Evolutionary conservation across 306 rosid species (phyloP).

Genomic region (Medicago ruthenica): DNA sequence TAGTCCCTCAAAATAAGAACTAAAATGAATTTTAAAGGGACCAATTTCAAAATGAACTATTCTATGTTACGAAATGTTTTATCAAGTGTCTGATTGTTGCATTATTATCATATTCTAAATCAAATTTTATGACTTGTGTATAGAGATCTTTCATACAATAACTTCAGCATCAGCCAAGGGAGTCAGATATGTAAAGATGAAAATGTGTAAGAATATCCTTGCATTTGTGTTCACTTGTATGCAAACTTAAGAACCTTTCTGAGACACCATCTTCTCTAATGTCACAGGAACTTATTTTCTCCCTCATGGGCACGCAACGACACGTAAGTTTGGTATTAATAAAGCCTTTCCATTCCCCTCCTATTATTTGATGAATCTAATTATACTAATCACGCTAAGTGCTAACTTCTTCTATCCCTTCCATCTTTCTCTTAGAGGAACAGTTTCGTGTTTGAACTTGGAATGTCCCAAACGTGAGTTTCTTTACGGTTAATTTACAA

Average conservation of each 20-base stretch:
- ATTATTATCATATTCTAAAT: constrained; percentile 30
- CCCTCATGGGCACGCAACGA: constrained; percentile 35
- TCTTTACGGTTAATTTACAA: not conserved
- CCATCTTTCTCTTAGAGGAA: constrained; percentile 45
- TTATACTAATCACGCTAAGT: constrained; percentile 34
- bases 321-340: constrained; percentile 42
- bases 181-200: constrained; percentile 43
- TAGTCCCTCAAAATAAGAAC: too few species aligned
- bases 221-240: constrained; percentile 1
- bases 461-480: constrained; percentile 55
- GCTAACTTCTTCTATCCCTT: constrained; percentile 36
- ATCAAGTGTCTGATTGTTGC: not conserved
- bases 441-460: constrained; percentile 52
- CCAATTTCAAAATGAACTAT: too few species aligned
- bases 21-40: too few species aligned
- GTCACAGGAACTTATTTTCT: constrained; percentile 51
- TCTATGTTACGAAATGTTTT: too few species aligned
- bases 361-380: not conserved
- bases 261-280: constrained; percentile 22
- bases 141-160: constrained; percentile 81
- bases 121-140: constrained; percentile 36
- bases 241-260: constrained; percentile 5
- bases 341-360: not conserved
- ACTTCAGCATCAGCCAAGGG: constrained; percentile 42
- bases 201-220: constrained; percentile 55